Percentiles rank a stretch among this genome's conserved stretches.
These are phyloP conservation scores for Calonectria pauciramosa DNA, from an alignment of 2,329 filamentous ascomycete genomes.

Conservation along the genomic window DNA sequence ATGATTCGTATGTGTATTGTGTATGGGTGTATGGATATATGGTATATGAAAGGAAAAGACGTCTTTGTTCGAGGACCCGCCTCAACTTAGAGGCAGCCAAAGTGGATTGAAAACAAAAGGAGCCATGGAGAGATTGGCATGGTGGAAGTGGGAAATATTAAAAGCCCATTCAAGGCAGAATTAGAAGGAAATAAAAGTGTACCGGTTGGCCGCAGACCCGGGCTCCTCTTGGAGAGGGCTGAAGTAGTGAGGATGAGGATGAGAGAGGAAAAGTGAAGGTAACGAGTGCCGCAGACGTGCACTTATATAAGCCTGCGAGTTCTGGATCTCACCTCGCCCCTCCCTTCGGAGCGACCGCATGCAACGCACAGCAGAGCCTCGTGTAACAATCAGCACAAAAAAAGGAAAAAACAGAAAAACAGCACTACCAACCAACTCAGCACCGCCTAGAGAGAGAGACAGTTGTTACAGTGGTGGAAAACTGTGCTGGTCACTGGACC, in stretches of 20 bases:
- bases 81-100: not conserved
- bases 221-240: not conserved
- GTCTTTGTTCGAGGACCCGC: not conserved
- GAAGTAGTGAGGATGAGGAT: not conserved
- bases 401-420: not conserved
- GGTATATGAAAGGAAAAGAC: not conserved
- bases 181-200: not conserved
- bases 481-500: not conserved
- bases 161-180: not conserved
- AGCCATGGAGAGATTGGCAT: not conserved
- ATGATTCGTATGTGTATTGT: not conserved
- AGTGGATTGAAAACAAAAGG: not conserved
- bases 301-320: not conserved
- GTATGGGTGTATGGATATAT: too few species aligned
- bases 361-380: not conserved
- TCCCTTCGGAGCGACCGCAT: too few species aligned
- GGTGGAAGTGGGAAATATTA: not conserved
- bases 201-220: not conserved
- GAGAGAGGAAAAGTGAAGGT: not conserved
- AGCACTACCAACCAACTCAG: not conserved
- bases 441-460: not conserved
- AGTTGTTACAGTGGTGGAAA: not conserved
- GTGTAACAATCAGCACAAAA: not conserved
- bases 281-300: not conserved
- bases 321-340: too few species aligned